Percentiles rank a stretch among this genome's conserved stretches.
Evolutionary conservation across 257 asterid species (phyloP).

Genomic region (Solanum stenotomum): DNA sequence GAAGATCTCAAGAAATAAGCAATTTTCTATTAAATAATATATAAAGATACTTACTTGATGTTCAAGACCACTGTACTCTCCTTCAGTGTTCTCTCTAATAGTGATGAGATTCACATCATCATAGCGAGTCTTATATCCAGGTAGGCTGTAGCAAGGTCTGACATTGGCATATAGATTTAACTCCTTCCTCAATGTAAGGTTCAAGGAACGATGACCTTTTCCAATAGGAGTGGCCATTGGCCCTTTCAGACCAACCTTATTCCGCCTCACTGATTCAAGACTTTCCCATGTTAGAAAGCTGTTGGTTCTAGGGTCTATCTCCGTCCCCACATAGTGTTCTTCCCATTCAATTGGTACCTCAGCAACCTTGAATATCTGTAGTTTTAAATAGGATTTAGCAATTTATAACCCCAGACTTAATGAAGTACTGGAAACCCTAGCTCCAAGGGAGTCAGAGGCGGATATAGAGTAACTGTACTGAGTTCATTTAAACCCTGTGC

Average conservation of each 20-base stretch:
- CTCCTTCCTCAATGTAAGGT: conserved; percentile 93
- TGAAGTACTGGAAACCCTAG: neutral
- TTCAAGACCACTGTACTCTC: conserved; percentile 52
- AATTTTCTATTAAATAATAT: neutral
- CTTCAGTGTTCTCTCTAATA: conserved; percentile 51
- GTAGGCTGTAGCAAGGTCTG: conserved; percentile 91
- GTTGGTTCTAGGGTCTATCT: conserved; percentile 88
- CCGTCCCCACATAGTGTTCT: conserved; percentile 81
- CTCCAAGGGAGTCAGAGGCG: neutral
- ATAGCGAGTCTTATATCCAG: conserved; percentile 90
- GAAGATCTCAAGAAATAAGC: neutral
- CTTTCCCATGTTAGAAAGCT: conserved; percentile 97
- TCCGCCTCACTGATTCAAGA: conserved; percentile 80
- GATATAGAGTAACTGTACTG: neutral
- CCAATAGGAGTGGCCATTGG: conserved; percentile 99
- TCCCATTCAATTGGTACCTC: conserved; percentile 97
- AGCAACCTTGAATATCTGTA: conserved; percentile 67
- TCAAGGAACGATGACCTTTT: conserved; percentile 92
- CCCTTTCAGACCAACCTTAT: conserved; percentile 87
- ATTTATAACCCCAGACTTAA: neutral
- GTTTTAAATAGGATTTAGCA: neutral
- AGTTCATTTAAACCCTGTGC: neutral
- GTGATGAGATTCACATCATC: conserved; percentile 88
- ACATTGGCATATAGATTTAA: conserved; percentile 91
- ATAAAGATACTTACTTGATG: conserved; percentile 27